Base-by-base conservation (phyloP, 169 alveolate genomes). In the Amoebophrya sp. region DNA sequence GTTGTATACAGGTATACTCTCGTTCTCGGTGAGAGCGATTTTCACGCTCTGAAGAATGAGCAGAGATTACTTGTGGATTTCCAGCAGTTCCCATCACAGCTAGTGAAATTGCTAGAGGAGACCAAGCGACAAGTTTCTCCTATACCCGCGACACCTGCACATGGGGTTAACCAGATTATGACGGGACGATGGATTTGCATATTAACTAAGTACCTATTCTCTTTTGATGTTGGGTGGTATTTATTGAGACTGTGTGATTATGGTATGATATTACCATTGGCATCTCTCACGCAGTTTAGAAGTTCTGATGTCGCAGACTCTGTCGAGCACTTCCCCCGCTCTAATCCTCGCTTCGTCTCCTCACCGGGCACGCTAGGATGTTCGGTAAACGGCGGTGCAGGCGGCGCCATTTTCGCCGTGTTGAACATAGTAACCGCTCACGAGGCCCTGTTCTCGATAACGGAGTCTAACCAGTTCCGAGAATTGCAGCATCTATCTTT, bases 61-160 rank as follows among this genome's bases (percentile, higher is more conserved):
- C 95, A 93, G 77, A 55, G 95, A 34, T 83, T 93, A 54, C 90
- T 93, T 34, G 95, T 93, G 3, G 95, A 93, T 29, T 93, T 93
- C 93, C 94, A 93, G 3, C 93, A 93, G 41, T 93, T 93, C 33
- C 95, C 95, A 0, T 47, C 83, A 6, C 83, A 65, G 83, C 83
- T 65, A 0, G 83, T 65, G 38, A 65, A 65, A 18, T 36, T 65
- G 83, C 83, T 65, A 29, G 83, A 65, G 3, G 83, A 65, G 33
- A 65, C 83, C 12, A 65, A 65, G 33, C 83, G 83, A n/a, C n/a
- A n/a, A n/a, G n/a, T n/a, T n/a, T n/a, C n/a, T n/a, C n/a, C n/a
- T n/a, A n/a, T n/a, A n/a, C n/a, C n/a, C n/a, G n/a, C n/a, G n/a
- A n/a, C n/a, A n/a, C n/a, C n/a, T n/a, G n/a, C n/a, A n/a, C n/a